Evolutionary conservation across 148 eudicot species (phyloP), one percentile per base, ranked within the genome.

Genomic region (Camellia japonica): DNA sequence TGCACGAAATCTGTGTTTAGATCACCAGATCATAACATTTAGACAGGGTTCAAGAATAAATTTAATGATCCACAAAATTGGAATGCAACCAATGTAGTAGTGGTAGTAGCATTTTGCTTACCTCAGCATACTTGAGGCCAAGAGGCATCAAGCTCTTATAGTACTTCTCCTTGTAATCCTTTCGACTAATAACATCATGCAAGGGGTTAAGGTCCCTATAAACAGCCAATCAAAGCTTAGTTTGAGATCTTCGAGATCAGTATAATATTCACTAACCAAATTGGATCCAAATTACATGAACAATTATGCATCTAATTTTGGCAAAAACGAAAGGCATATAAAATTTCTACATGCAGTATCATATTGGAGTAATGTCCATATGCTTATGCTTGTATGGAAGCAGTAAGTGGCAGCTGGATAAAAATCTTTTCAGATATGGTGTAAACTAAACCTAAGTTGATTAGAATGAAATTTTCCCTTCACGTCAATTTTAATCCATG

Each of bases 171-270:
- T 87, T 93, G 90, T 96, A 93, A 74, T 89, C 91, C 72, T 51
- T 79, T 77, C 85, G 85, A 81, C 59, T 83, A 30, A 84, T 88
- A 81, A 93, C 91, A 84, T 91, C 86, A 80, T 91, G 88, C 81
- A 96, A 84, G n/a, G 99, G 99, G 78, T 96, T 96, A 41, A 96
- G 97, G 84, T 96, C 98, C 93, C 97, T 95, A 83, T 3, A 69
- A 81, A 82, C 72, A 75, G 49, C 23, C 49, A 46, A 59, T 3
- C 44, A 77, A 73, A 52, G 56, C 74, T 68, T 58, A 78, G 69
- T 41, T 64, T 38, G 2, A 71, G 11, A 58, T 66, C 23, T 61
- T 52, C 38, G 55, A 19, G 61, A 30, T 43, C 71, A 74, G 55
- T n/a, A 59, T 15, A 42, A 55, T 19, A 77, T 66, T 30, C 58